A percentile compares a stretch with the other conserved stretches of the same genome.
These are phyloP conservation scores for Cyclanthera cordifolia DNA, from an alignment of 306 rosid genomes.

Conservation along the genomic window DNA sequence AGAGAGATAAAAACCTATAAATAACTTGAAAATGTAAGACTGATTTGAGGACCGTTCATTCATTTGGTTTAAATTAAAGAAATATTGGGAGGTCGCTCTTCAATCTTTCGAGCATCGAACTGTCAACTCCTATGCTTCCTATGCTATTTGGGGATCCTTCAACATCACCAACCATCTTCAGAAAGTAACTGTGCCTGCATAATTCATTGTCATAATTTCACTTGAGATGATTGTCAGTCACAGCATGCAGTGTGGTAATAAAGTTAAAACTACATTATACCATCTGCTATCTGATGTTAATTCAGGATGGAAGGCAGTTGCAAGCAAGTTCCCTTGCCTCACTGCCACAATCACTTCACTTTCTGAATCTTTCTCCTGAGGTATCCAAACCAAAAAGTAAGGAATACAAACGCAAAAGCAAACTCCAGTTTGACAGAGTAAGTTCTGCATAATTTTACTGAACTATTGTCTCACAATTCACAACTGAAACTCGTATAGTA, in stretches of 20 bases:
- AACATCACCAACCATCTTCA: slow-evolving; percentile 49
- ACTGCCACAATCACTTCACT: slow-evolving; percentile 81
- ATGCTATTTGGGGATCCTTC: slow-evolving; percentile 55
- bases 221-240: not conserved
- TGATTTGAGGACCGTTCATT: not conserved
- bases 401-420: not conserved
- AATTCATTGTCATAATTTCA: slow-evolving; percentile 23
- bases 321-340: slow-evolving; percentile 76
- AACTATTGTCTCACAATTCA: not conserved
- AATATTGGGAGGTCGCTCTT: slow-evolving; percentile 64
- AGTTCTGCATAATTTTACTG: not conserved
- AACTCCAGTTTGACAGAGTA: not conserved
- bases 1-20: not conserved
- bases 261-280: slow-evolving; percentile 25
- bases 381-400: slow-evolving; percentile 20
- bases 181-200: slow-evolving; percentile 91
- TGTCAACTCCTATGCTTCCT: slow-evolving; percentile 22
- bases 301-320: slow-evolving; percentile 95
- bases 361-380: slow-evolving; percentile 43
- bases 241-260: not conserved
- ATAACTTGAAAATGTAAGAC: not conserved
- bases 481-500: not conserved
- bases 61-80: slow-evolving; percentile 25
- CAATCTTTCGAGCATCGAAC: slow-evolving; percentile 21
- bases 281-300: slow-evolving; percentile 89